Conservation (phyloP, 2,329 filamentous ascomycete genomes). For the Apiospora aurea region DNA sequence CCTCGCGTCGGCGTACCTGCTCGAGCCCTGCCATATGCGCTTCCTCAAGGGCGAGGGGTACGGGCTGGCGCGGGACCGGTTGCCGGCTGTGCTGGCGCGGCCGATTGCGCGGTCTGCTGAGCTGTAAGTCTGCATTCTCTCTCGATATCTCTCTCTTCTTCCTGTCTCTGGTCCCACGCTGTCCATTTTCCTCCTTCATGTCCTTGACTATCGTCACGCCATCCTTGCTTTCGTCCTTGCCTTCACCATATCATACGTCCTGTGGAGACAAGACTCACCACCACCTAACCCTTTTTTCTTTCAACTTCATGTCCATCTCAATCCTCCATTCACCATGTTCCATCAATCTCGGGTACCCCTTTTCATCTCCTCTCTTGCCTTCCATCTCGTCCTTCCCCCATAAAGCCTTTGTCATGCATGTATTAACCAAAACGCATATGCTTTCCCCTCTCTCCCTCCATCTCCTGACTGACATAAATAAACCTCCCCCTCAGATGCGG, state of each 20-base stretch:
- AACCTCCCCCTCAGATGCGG: conserved; percentile 58
- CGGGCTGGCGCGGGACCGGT: conserved; percentile 74
- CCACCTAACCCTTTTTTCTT: not conserved
- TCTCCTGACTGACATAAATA: not conserved
- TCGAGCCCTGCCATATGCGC: conserved; percentile 87
- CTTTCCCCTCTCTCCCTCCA: not conserved
- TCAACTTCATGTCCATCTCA: not conserved
- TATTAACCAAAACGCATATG: not conserved
- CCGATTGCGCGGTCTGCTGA: conserved; percentile 86
- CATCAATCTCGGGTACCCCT: not conserved
- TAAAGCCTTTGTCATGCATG: not conserved
- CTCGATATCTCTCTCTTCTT: too few species aligned
- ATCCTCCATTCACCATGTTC: not conserved
- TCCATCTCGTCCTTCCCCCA: not conserved
- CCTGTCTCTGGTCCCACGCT: too few species aligned
- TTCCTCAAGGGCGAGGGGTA: conserved; percentile 76
- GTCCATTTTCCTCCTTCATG: too few species aligned
- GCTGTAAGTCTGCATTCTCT: conserved; percentile 68
- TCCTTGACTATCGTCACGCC: too few species aligned
- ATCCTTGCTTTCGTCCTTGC: too few species aligned
- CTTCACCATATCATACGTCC: not conserved
- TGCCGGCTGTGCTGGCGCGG: conserved; percentile 78
- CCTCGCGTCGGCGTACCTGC: conserved; percentile 84
- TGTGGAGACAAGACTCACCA: not conserved
- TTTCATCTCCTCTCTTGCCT: not conserved